Conservation (phyloP, 768 basidiomycete genomes). For the Trametes meyenii region DNA sequence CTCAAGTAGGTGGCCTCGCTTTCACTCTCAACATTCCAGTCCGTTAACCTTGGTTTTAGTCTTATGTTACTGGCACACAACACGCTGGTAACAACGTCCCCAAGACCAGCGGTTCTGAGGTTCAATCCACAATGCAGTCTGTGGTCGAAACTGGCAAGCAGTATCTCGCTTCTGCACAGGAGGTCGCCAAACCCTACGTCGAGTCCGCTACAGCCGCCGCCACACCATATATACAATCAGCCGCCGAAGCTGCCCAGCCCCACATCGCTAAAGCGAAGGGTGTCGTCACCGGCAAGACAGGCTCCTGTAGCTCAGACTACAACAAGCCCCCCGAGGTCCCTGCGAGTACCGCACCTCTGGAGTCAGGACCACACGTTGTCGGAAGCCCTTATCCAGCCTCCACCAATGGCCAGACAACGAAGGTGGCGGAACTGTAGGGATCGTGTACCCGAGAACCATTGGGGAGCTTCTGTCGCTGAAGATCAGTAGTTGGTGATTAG, state of each 20-base stretch:
- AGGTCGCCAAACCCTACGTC: slow-evolving; percentile 41
- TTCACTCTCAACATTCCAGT: neutral
- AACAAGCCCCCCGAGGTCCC: slow-evolving; percentile 32
- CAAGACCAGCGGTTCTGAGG: slow-evolving; percentile 32
- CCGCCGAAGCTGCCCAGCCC: slow-evolving; percentile 25
- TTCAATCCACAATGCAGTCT: slow-evolving; percentile 38
- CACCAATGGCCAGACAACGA: slow-evolving; percentile 22
- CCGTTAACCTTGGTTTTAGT: slow-evolving; percentile 14
- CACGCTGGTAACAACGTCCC: slow-evolving; percentile 24
- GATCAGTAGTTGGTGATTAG: no score
- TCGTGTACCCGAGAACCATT: no score
- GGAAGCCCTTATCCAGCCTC: slow-evolving; percentile 34
- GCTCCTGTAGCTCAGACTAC: neutral
- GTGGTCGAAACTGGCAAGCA: slow-evolving; percentile 38
- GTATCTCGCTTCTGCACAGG: slow-evolving; percentile 36
- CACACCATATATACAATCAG: slow-evolving; percentile 40
- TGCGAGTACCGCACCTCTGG: slow-evolving; percentile 43
- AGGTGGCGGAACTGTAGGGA: slow-evolving; percentile 20
- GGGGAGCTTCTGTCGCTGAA: no score
- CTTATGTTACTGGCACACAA: slow-evolving; percentile 24
- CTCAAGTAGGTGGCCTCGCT: slow-evolving; percentile 40
- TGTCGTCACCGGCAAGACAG: slow-evolving; percentile 7
- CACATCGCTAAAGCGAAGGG: slow-evolving; percentile 25
- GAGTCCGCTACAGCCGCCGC: slow-evolving; percentile 42
- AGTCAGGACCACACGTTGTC: slow-evolving; percentile 42